Percentiles rank a stretch among this genome's conserved stretches.
These are phyloP conservation scores for Chloromonas sp. DNA, from an alignment of 163 green algal species.

Conservation along the genomic window DNA sequence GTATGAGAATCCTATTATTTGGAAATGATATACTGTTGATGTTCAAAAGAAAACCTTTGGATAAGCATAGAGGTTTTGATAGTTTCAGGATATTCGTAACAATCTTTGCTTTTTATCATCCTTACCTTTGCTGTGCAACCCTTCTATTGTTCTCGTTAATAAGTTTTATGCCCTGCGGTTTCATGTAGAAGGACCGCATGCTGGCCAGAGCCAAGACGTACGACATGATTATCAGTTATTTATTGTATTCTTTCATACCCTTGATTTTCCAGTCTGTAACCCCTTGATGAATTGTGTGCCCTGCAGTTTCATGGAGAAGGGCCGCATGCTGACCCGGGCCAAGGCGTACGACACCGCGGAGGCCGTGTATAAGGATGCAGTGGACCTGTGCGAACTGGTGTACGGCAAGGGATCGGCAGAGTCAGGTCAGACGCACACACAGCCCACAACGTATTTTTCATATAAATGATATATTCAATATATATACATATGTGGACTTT, in stretches of 20 bases:
- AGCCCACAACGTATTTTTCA: no score
- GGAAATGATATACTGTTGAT: no score
- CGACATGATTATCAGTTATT: no score
- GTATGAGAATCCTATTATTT: not conserved
- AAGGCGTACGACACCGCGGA: not conserved
- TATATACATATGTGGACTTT: not conserved
- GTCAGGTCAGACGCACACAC: not conserved
- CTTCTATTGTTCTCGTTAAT: no score
- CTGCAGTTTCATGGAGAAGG: not conserved
- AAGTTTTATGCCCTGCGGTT: not conserved
- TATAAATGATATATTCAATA: no score
- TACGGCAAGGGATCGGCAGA: constrained; percentile 3
- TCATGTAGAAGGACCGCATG: not conserved
- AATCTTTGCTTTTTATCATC: no score
- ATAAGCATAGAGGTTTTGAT: no score
- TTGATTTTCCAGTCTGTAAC: no score
- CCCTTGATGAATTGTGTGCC: not conserved
- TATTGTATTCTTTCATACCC: no score
- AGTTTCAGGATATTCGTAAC: no score
- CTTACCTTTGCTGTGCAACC: no score
- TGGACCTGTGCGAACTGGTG: constrained; percentile 5
- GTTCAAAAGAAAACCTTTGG: no score
- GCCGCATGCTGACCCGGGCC: not conserved
- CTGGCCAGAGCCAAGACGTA: not conserved
- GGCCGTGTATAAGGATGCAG: not conserved